Conservation (phyloP, 441 rosid species). For the Heliophila coronopifolia region DNA sequence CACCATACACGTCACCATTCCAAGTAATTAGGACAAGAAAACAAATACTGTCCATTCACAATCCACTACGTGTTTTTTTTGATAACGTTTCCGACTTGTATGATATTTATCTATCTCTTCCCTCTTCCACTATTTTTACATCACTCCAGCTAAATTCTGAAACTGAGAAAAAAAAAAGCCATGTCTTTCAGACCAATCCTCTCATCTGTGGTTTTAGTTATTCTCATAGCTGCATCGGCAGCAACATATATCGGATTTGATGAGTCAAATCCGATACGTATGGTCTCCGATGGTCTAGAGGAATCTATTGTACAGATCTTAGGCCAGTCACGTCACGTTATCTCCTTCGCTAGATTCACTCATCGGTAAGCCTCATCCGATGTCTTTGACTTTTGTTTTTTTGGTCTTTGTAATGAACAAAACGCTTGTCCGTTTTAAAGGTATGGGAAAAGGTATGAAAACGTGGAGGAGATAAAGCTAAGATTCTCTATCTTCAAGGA, state of each 20-base stretch:
- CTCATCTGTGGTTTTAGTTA: constrained; percentile 4
- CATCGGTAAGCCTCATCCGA: constrained; percentile 36
- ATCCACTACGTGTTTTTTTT: constrained; percentile 18
- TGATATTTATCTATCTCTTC: constrained; percentile 17
- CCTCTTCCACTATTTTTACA: constrained; percentile 12
- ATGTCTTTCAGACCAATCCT: constrained; percentile 21
- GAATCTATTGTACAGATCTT: constrained; percentile 48
- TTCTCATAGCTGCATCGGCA: constrained; percentile 20
- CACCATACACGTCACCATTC: constrained; percentile 27
- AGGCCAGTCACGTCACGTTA: constrained; percentile 59
- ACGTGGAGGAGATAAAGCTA: constrained; percentile 57
- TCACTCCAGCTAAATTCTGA: background rate
- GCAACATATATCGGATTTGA: constrained; percentile 38
- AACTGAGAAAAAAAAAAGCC: background rate
- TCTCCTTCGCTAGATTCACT: constrained; percentile 76
- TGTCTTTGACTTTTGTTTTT: background rate
- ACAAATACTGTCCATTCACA: constrained; percentile 18
- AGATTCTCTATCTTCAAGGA: constrained; percentile 65
- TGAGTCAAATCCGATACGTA: constrained; percentile 59
- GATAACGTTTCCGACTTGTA: constrained; percentile 22
- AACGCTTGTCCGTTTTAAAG: too few relatives aligned
- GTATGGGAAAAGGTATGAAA: constrained; percentile 62
- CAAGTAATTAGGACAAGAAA: constrained; percentile 21
- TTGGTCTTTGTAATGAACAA: background rate
- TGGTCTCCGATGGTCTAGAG: constrained; percentile 63